Evolutionary conservation across 371 early-diverging fungal species (phyloP), one percentile per base, ranked within the genome.

Genomic region (Saksenaea oblongispora): DNA sequence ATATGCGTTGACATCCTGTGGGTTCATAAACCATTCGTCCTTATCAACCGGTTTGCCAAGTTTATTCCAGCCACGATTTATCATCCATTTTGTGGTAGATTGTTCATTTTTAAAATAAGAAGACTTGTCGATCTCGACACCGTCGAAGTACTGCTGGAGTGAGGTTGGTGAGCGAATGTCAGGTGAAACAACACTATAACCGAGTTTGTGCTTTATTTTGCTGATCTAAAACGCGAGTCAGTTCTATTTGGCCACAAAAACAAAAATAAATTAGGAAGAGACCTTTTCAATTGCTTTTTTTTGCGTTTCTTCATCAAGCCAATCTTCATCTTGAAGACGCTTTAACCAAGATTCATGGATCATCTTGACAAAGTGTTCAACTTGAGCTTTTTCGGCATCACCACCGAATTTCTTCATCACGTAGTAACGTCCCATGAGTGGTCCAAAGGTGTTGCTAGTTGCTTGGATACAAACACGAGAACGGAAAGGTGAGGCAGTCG

Each of bases 1-100:
- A 41, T 84, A 88, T 26, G 85, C 86, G 68, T 88, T 86, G 55
- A 85, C 88, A 7, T 80, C 87, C 55, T 85, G 83, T 26, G 86
- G 83, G 53, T 73, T 70, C 86, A 87, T 84, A 1, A 69, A 61
- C 87, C 86, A 87, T 55, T 73, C 71, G 1, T 54, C 54, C 60
- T 66, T 69, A 56, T 88, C 78, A 10, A 83, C 79, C 1, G 74
- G 67, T 9, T 72, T 76, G 8, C 76, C 72, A 5, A 75, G 54
- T 54, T 73, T 67, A 13, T 74, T 39, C 75, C 78, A 77, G 59
- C 61, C 18, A 8, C 69, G 24, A n/a, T 34, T 28, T 0, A 69
- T 53, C 4, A 28, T 47, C 77, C 75, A 84, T 7, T 62, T 26
- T 14, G 66, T 57, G 31, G 58, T 57, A 15, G 74, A 70, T 14